Evolutionary conservation across 345 rosid genomes (phyloP).

Genomic region (Populus deltoides): DNA sequence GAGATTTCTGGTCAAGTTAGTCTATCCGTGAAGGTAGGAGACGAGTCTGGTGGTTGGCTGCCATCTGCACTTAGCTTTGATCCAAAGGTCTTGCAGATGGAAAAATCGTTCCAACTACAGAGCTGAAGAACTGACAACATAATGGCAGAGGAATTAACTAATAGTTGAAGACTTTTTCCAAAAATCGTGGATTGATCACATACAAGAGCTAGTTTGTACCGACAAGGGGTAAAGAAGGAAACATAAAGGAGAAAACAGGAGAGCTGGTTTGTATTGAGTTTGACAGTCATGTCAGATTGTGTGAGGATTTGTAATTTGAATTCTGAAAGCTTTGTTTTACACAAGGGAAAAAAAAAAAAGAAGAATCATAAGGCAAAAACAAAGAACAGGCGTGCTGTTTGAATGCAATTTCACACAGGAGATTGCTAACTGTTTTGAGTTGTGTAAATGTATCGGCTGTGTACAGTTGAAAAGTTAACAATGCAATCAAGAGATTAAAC

Average conservation of each 20-base stretch:
- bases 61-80: neutral
- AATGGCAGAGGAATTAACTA: neutral
- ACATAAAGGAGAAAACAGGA: neutral
- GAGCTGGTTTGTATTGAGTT: neutral
- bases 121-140: neutral
- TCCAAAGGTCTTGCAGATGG: neutral
- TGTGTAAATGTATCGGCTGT: constrained; percentile 16
- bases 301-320: neutral
- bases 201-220: neutral
- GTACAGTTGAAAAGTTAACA: constrained; percentile 1
- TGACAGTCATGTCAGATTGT: neutral
- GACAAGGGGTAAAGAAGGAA: neutral
- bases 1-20: neutral
- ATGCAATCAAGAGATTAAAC: neutral
- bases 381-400: neutral
- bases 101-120: neutral
- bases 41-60: neutral
- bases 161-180: neutral
- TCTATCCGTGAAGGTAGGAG: neutral
- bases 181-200: neutral
- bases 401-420: neutral
- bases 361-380: neutral
- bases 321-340: neutral
- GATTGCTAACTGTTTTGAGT: neutral
- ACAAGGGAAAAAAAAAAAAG: no score